phyloP scores from a whole-genome alignment of 768 basidiomycete species.

The Mycena capillaripes region DNA sequence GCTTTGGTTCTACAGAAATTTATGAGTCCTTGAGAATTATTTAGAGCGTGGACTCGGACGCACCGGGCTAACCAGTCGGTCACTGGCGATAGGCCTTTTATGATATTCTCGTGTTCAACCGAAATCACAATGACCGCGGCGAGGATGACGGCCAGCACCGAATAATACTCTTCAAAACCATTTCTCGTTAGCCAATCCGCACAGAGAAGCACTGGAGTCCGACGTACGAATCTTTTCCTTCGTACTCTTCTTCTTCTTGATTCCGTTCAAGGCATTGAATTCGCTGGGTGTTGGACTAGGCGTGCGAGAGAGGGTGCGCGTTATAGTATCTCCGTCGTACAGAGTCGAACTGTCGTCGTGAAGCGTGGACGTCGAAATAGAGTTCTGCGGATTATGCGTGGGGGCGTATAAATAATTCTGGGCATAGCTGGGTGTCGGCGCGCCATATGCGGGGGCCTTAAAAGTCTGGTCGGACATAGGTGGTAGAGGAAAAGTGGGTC shows the following conservation, averaged over 20 bases:
- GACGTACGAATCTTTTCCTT: background rate
- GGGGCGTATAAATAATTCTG: background rate
- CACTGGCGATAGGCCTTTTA: background rate
- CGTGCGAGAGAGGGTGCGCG: conserved; percentile 12
- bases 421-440: background rate
- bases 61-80: conserved; percentile 4
- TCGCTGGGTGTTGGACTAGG: conserved; percentile 21
- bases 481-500: background rate
- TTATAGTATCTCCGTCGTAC: background rate
- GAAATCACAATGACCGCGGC: background rate
- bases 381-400: background rate
- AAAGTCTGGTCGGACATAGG: background rate
- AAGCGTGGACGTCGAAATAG: background rate
- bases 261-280: background rate
- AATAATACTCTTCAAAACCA: background rate
- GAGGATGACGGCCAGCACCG: background rate
- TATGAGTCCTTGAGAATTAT: background rate
- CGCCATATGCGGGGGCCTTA: background rate
- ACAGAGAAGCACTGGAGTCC: background rate
- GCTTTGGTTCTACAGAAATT: background rate
- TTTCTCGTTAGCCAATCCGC: too few relatives aligned
- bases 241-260: conserved; percentile 6
- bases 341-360: background rate
- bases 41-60: background rate
- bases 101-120: conserved; percentile 1